Evolutionary conservation across 192 early-diverging fungal species (phyloP), one percentile per base, ranked within the genome.

Genomic region (Pilaira anomala): DNA sequence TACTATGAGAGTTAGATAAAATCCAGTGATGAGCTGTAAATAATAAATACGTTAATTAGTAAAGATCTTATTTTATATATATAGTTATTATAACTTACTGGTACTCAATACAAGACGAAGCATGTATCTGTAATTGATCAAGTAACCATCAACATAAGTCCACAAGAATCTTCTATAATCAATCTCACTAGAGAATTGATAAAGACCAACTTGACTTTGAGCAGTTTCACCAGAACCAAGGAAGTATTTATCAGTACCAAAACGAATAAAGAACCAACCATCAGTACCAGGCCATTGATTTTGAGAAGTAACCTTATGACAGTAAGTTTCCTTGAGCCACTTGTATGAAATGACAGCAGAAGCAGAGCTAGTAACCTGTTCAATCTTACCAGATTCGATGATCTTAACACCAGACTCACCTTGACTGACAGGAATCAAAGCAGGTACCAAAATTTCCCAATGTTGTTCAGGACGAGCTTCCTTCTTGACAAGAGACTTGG

Each of bases 101-200:
- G 40, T 50, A 49, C 48, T 48, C 22, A 59, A 59, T 26, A 67
- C 39, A 48, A 68, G 42, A 39, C 67, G 67, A 7, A 69, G 67
- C 48, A 69, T 21, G 18, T 69, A 63, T 24, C 30, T 53, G 53
- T 71, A 71, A 39, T 71, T 71, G 63, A 71, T 60, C 48, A 71
- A 52, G 33, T 65, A 71, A 28, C 69, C 69, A 44, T 71, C 59
- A 16, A 53, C 52, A 48, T 46, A 66, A 7, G 40, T 66, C 70
- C 70, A 72, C 14, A 72, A 36, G 45, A 57, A 69, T 26, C 67
- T 61, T 18, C 55, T 62, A 28, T 69, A 53, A 57, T 69, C 60
- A 22, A 41, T 41, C 12, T 25, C 39, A 2, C 49, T 40, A 12
- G 21, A 5, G 12, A 69, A 19, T 16, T 49, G 16, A 26, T 60